Conservation (phyloP, 169 alveolate genomes). For the Eimeria falciformis region DNA sequence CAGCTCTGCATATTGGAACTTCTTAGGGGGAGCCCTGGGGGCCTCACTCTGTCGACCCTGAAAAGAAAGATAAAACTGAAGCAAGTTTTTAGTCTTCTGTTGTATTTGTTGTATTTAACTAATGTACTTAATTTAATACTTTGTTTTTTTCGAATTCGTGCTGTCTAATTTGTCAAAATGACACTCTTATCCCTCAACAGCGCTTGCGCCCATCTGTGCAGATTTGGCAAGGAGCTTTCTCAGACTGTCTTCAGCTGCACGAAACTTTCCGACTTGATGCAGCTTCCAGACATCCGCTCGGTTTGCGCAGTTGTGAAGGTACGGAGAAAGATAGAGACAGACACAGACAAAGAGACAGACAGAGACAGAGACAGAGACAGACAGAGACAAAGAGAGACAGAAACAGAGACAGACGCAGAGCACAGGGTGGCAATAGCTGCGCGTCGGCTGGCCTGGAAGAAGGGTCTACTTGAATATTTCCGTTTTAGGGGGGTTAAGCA, state of each 20-base stretch:
- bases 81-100: background rate
- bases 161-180: too few species aligned
- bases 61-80: conserved; percentile 77
- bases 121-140: background rate
- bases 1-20: conserved; percentile 69
- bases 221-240: conserved; percentile 78
- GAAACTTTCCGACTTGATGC: conserved; percentile 80
- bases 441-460: too few species aligned
- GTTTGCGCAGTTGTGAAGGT: conserved; percentile 78
- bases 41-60: conserved; percentile 81
- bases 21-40: conserved; percentile 77
- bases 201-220: background rate
- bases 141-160: too few species aligned
- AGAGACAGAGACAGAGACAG: too few species aligned
- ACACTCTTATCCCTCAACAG: background rate
- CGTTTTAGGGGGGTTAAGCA: too few species aligned
- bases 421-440: too few species aligned
- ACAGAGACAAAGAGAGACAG: too few species aligned
- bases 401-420: too few species aligned
- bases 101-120: background rate
- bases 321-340: too few species aligned
- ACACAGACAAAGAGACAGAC: too few species aligned
- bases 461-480: too few species aligned
- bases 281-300: conserved; percentile 73
- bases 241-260: conserved; percentile 84